Evolutionary conservation across 2,329 filamentous ascomycete species (phyloP).

Genomic region (Penicillium sp.): DNA sequence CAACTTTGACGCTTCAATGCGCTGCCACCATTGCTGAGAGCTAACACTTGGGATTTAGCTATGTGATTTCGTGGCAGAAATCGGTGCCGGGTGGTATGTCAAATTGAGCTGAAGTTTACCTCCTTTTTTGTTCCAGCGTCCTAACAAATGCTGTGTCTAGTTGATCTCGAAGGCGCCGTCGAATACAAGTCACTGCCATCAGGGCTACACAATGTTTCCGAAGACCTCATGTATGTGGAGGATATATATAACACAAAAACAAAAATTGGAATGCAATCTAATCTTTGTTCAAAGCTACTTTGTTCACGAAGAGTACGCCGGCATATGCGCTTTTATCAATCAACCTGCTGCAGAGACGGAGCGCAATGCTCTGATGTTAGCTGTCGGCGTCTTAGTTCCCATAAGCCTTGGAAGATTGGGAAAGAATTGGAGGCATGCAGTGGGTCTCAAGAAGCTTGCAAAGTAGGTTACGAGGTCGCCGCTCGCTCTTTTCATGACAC

Average conservation of each 20-base stretch:
- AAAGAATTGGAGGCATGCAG: conserved; percentile 82
- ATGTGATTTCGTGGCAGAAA: conserved; percentile 84
- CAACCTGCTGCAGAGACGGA: conserved; percentile 71
- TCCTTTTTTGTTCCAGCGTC: background rate
- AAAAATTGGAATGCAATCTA: background rate
- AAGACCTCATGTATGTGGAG: conserved; percentile 64
- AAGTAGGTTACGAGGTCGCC: conserved; percentile 44
- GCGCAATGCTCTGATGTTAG: conserved; percentile 87
- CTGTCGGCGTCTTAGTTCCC: conserved; percentile 83
- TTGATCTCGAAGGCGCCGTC: conserved; percentile 73
- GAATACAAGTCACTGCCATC: conserved; percentile 97
- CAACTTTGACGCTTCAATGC: background rate
- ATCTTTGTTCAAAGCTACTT: conserved; percentile 69
- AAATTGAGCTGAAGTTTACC: background rate
- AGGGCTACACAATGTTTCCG: conserved; percentile 79
- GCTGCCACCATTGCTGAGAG: background rate
- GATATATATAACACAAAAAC: background rate
- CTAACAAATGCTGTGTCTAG: conserved; percentile 29
- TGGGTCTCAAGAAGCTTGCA: conserved; percentile 69
- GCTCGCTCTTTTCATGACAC: conserved; percentile 7
- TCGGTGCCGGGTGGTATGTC: conserved; percentile 61
- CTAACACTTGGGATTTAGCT: conserved; percentile 40
- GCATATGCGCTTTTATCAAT: conserved; percentile 88
- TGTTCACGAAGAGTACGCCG: conserved; percentile 77
- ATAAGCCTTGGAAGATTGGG: conserved; percentile 81